Percentiles rank a stretch among this genome's conserved stretches.
phyloP scores from a whole-genome alignment of 2,329 filamentous ascomycete species.

The Cladosporium sp. region DNA sequence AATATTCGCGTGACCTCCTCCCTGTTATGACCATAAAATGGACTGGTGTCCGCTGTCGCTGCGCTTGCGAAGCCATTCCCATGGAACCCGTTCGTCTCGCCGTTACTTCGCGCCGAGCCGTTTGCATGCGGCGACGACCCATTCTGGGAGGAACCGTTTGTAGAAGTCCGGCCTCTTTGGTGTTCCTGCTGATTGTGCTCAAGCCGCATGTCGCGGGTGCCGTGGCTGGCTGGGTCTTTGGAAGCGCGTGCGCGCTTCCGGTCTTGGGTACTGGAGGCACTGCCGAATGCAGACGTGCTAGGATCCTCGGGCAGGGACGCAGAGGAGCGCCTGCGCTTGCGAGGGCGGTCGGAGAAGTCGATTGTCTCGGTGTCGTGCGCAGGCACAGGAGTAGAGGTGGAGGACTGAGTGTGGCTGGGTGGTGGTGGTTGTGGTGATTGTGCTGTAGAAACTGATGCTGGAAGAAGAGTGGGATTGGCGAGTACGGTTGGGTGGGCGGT shows the following conservation, averaged over 20 bases:
- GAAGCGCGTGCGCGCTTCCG: conserved; percentile 46
- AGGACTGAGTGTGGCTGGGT: conserved; percentile 22
- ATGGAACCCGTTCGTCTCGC: conserved; percentile 44
- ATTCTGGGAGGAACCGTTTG: conserved; percentile 39
- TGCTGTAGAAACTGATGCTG: conserved; percentile 38
- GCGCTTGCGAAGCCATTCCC: conserved; percentile 37
- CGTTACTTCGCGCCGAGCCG: conserved; percentile 37
- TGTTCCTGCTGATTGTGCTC: conserved; percentile 41
- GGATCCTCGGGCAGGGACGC: conserved; percentile 27
- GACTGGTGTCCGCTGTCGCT: conserved; percentile 33
- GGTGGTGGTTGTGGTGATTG: conserved; percentile 21
- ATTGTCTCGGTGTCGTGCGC: conserved; percentile 20
- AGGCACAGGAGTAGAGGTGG: conserved; percentile 1
- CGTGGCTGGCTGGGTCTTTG: conserved; percentile 29
- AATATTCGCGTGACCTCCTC: conserved; percentile 91
- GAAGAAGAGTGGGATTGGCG: conserved; percentile 26
- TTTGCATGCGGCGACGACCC: conserved; percentile 41
- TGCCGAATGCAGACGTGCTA: conserved; percentile 26
- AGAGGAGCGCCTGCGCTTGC: conserved; percentile 34
- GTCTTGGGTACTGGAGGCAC: conserved; percentile 35
- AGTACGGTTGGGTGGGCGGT: conserved; percentile 34
- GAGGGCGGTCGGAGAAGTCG: conserved; percentile 32
- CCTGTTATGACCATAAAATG: conserved; percentile 81
- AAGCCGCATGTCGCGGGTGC: conserved; percentile 42
- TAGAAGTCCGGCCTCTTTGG: conserved; percentile 38